Base-by-base conservation (phyloP, 208 protist genomes). In the Hexamita inflata region DNA sequence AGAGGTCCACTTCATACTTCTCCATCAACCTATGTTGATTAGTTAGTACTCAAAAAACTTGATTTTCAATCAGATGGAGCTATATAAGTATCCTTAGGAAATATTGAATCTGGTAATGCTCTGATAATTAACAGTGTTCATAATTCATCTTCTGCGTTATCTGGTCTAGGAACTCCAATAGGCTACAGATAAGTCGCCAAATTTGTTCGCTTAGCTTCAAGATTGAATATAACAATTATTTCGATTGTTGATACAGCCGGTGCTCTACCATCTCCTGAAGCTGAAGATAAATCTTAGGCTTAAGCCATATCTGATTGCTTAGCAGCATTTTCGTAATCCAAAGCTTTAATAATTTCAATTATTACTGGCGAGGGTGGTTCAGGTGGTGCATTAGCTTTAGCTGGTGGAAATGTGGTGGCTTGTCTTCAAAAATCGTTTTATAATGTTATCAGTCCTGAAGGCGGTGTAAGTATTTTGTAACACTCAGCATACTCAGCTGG, bases 381-480 rank as follows among this genome's bases (percentile, higher is more conserved):
- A 28, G 81, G 81, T 9, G 80, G 81, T 38, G 81, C 81, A 32
- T 38, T 83, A 24, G 81, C 78, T 26, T 26, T 83, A 24, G 81
- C 42, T 34, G 84, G 82, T 11, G 81, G 81, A 53, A 82, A 83
- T 62, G 28, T 74, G 7, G 81, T 83, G 1, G 81, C 34, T 30
- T 83, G 82, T 75, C 38, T 75, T 11, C 9, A 26, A 30, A 42
- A 42, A 24, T 59, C 75, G 2, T 83, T 83, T 73, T 83, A 83
- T 59, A 77, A 42, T 42, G 81, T 85, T 29, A 83, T 83, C 62
- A 82, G 76, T 32, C 81, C 81, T 62, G 81, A 83, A 57, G 81
- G 81, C 26, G 74, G 59, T 81, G 80, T 68, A 11, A 79, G 58
- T 30, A 83, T 83, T 53, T 70, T 83, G 26, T 7, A 81, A 24